These are phyloP conservation scores for Mycena rebaudengoi DNA, from an alignment of 768 basidiomycete species.

Conservation along the genomic window DNA sequence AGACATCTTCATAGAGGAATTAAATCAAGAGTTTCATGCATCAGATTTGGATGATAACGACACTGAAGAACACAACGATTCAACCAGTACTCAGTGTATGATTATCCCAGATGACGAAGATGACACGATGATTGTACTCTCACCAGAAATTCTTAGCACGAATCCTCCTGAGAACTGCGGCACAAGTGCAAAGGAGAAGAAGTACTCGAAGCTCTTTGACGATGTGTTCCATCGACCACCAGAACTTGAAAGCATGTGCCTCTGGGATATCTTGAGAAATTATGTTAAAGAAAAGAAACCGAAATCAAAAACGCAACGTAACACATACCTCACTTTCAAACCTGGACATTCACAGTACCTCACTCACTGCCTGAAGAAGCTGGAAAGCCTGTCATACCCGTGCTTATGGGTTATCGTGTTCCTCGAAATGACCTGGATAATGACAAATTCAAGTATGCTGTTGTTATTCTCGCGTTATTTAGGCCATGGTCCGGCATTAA, in stretches of 20 bases:
- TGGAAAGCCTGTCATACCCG: background rate
- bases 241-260: background rate
- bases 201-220: constrained; percentile 6
- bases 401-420: background rate
- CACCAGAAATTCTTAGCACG: background rate
- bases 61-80: no score
- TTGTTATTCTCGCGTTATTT: constrained; percentile 3
- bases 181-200: background rate
- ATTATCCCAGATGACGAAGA: constrained; percentile 9
- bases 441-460: constrained; percentile 12
- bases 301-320: background rate
- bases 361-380: constrained; percentile 10
- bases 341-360: constrained; percentile 1
- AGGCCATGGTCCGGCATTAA: background rate
- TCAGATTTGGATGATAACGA: background rate
- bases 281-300: background rate
- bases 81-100: background rate
- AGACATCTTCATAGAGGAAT: constrained; percentile 26
- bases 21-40: background rate
- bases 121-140: background rate
- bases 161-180: background rate
- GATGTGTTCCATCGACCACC: constrained; percentile 15
- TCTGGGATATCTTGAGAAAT: constrained; percentile 11
- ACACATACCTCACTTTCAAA: background rate
- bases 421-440: constrained; percentile 4